Evolutionary conservation across 202 grass and related monocot species (phyloP).

Genomic region (Panicum hallii): DNA sequence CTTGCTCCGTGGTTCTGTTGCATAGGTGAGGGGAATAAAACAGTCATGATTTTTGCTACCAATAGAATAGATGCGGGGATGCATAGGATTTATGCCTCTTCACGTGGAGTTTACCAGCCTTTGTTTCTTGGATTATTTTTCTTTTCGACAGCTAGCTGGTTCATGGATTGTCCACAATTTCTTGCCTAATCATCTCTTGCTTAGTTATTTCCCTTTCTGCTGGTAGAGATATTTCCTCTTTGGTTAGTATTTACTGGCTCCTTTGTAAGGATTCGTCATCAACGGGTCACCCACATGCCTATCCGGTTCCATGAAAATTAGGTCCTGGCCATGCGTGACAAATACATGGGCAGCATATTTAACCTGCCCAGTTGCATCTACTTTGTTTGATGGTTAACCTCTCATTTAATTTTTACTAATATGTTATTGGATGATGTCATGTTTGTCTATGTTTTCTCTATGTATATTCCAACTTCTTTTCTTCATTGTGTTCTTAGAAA

Average conservation of each 20-base stretch:
- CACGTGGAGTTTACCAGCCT: not conserved
- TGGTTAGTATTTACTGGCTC: constrained; percentile 11
- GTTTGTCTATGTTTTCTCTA: not conserved
- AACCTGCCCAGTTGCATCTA: not conserved
- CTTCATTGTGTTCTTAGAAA: constrained; percentile 23
- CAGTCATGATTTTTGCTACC: not conserved
- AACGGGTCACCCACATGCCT: not conserved
- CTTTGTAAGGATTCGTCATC: not conserved
- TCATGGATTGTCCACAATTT: constrained; percentile 1
- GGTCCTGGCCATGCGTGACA: not conserved
- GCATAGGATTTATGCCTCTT: constrained; percentile 9
- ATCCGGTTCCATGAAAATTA: constrained; percentile 17
- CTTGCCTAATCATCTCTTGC: constrained; percentile 34
- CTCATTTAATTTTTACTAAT: constrained; percentile 1
- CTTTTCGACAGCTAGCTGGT: constrained; percentile 11
- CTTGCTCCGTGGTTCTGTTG: constrained; percentile 12
- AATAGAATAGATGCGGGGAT: constrained; percentile 5
- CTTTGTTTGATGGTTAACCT: not conserved
- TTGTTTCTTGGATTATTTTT: constrained; percentile 24
- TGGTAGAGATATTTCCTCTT: constrained; percentile 29
- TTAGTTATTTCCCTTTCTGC: not conserved
- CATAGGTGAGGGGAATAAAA: not conserved
- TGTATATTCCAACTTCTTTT: constrained; percentile 26
- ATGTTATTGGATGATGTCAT: not conserved
- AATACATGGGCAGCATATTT: not conserved